Evolutionary conservation across 495 filamentous ascomycete species (phyloP), one percentile per base, ranked within the genome.

Genomic region (Tuber indicum): DNA sequence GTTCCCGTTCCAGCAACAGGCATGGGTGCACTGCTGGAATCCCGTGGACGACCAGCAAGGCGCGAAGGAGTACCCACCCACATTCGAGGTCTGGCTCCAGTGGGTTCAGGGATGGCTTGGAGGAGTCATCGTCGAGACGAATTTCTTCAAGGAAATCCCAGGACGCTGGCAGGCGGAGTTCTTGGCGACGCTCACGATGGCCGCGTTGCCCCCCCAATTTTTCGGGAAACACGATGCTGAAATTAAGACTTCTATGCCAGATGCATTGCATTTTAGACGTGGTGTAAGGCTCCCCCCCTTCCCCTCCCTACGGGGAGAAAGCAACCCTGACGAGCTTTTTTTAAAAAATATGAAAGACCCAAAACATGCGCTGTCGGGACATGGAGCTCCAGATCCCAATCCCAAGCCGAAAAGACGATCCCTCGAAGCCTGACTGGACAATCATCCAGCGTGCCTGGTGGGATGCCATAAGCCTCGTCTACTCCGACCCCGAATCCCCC

Each of bases 1-100:
- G 87, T 89, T 87, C 80, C 83, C 87, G 6, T 88, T 87, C 74
- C 84, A 86, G 42, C 75, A 83, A 44, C 81, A 85, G 45, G 82
- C 84, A 7, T 89, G 88, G 87, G 84, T 88, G 16, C 87, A 89
- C 77, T 87, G 85, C 62, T 89, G 88, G 81, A 81, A 81, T 19
- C 58, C 58, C 26, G 58, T 66, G 26, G 26, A 17, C 16, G 84
- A 87, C 52, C 45, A 78, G 21, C 78, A 74, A 21, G 85, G 78
- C 32, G 75, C 79, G 6, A 45, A 81, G 14, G 85, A 86, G 12
- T 87, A 87, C 74, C 88, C 88, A 0, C 74, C 78, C 58, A 70
- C 76, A 4, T 74, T 69, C 36, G 76, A 79, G 43, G 84, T 84
- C 39, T 86, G 86, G 69, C 62, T 87, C 7, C 85, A 88, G 77